phyloP scores from a whole-genome alignment of 345 rosid species.

The Excoecaria cochinchinensis region DNA sequence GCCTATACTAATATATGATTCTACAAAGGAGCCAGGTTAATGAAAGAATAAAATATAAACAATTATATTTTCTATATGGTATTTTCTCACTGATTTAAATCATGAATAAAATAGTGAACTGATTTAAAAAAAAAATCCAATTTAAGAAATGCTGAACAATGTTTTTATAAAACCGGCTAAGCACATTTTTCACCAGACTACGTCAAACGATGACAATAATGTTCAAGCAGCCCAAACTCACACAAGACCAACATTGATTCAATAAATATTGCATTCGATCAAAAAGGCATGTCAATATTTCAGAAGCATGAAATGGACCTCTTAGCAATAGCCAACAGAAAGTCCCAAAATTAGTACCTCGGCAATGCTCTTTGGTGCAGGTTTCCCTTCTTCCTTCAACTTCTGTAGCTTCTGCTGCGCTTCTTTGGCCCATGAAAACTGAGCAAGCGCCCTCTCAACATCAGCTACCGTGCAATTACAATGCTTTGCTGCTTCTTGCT shows the following conservation, averaged over 20 bases:
- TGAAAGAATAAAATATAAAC: too few relatives aligned
- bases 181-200: background rate
- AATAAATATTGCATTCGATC: background rate
- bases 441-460: conserved; percentile 74
- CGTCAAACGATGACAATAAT: background rate
- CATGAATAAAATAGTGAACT: too few relatives aligned
- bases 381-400: conserved; percentile 80
- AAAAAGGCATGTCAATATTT: background rate
- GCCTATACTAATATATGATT: too few relatives aligned
- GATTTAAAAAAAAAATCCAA: too few relatives aligned
- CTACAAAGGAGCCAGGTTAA: too few relatives aligned
- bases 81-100: too few relatives aligned
- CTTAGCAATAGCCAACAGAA: background rate
- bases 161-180: background rate
- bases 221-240: too few relatives aligned
- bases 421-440: conserved; percentile 85
- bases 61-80: too few relatives aligned
- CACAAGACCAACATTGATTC: background rate
- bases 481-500: conserved; percentile 78
- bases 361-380: conserved; percentile 74
- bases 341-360: conserved; percentile 52
- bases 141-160: too few relatives aligned
- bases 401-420: conserved; percentile 65
- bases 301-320: background rate
- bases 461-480: conserved; percentile 79